A percentile compares a stretch with the other conserved stretches of the same genome.
These are phyloP conservation scores for Hibiscus tridactylites DNA, from an alignment of 345 rosid species.

Conservation along the genomic window DNA sequence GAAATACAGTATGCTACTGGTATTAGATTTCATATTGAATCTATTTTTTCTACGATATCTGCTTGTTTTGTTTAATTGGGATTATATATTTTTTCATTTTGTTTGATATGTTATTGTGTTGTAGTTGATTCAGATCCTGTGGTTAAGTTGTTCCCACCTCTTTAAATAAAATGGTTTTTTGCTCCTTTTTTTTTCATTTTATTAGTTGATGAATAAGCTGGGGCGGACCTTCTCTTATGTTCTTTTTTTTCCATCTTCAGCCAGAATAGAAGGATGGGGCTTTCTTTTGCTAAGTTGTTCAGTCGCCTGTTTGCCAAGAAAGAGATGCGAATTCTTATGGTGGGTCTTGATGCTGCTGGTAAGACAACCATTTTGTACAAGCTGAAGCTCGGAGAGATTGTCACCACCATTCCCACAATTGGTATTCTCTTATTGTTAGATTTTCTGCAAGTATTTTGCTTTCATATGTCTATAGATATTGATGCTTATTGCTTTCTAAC, in stretches of 20 bases:
- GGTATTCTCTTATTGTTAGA: slow-evolving; percentile 22
- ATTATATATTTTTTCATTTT: background rate
- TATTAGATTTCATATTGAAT: background rate
- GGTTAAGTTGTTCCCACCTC: background rate
- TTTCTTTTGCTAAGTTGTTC: slow-evolving; percentile 55
- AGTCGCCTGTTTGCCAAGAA: slow-evolving; percentile 64
- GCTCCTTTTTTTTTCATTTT: background rate
- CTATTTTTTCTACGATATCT: background rate
- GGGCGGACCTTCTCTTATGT: background rate
- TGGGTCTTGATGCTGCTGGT: slow-evolving; percentile 82
- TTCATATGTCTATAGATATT: background rate
- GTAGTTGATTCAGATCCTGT: background rate
- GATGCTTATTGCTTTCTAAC: background rate
- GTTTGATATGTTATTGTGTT: background rate
- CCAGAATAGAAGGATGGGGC: slow-evolving; percentile 39
- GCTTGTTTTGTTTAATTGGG: background rate
- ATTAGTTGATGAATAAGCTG: background rate
- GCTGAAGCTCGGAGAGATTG: slow-evolving; percentile 70
- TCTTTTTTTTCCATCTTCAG: background rate
- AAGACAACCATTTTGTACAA: slow-evolving; percentile 66
- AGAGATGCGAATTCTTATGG: slow-evolving; percentile 76
- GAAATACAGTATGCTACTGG: background rate
- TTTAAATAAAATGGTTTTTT: background rate
- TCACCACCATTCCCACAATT: slow-evolving; percentile 63
- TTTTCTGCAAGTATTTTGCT: background rate